Base-by-base conservation (phyloP, 352 stramenopile genomes). In the Globisporangium okanoganense region DNA sequence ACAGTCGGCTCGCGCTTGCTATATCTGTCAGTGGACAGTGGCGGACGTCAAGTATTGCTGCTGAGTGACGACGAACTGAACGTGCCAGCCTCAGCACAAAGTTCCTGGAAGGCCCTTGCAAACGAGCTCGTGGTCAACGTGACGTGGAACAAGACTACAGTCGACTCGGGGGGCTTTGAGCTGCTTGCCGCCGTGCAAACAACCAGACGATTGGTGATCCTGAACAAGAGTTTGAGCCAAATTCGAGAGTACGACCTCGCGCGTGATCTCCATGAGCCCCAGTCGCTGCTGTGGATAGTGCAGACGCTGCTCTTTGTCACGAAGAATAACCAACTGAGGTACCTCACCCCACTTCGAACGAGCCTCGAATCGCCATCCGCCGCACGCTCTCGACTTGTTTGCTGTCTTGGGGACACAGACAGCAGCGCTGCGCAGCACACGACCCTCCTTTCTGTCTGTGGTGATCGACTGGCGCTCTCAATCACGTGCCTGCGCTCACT, bases 251-350 rank as follows among this genome's bases (percentile, higher is more conserved):
- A 84, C 38, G 50, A 76, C 27, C 65, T 82, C 18, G 47, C 51
- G 4, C 35, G 12, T 5, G 74, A 87, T 27, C 65, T 89, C 5
- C 48, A 66, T 2, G 62, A 60, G 10, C 78, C 80, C 0, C 68
- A 82, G 41, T 88, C 74, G 61, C 47, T 86, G 36, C 49, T 94
- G 2, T 94, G 85, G 85, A 64, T 94, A 35, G 82, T 69, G 2
- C 80, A 90, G 40, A 78, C 82, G 29, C 61, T 94, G 25, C 44
- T 88, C 24, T 78, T 87, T 55, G 71, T 69, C n/a, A 90, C 85
- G 10, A 60, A 61, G 5, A 58, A 61, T 38, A 60, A 72, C 13
- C 79, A 88, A 48, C 22, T 94, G 10, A 72, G 79, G 35, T 87
- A 86, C 20, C 24, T 87, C 24, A 78, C 79, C 33, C 80, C 82